These are phyloP conservation scores for Vaccinium myrtillus DNA, from an alignment of 148 eudicot species.

Conservation along the genomic window DNA sequence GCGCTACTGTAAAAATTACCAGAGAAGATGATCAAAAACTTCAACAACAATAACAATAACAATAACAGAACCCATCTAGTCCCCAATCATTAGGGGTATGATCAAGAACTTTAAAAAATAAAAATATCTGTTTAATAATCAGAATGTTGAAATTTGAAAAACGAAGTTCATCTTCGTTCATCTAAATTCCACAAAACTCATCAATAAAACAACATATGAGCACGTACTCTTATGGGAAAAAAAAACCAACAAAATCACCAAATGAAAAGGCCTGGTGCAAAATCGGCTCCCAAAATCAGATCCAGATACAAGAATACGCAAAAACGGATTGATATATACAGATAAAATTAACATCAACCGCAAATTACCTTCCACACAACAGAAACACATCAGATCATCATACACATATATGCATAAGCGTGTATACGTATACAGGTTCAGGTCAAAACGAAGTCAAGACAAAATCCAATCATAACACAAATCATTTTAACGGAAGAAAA, in stretches of 20 bases:
- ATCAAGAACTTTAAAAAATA: background rate
- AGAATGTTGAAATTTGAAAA: background rate
- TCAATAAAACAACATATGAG: background rate
- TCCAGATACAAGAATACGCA: background rate
- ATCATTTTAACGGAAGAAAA: background rate
- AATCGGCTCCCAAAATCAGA: too few relatives aligned
- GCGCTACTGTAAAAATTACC: background rate
- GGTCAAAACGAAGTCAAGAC: background rate
- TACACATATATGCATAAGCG: background rate
- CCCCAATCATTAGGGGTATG: too few relatives aligned
- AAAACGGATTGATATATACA: background rate
- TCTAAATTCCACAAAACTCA: background rate
- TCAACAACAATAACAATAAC: too few relatives aligned
- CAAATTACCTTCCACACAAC: background rate
- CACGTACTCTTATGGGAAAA: background rate
- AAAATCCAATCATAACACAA: background rate
- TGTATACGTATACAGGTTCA: background rate
- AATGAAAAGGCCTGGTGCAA: background rate
- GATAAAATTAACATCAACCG: too few relatives aligned
- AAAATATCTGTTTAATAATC: background rate
- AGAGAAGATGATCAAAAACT: background rate
- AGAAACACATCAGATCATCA: background rate
- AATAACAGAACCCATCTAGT: too few relatives aligned
- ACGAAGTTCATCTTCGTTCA: background rate
- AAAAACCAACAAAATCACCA: background rate